Conservation (phyloP, 306 rosid genomes). For the Hylodesmum podocarpum region DNA sequence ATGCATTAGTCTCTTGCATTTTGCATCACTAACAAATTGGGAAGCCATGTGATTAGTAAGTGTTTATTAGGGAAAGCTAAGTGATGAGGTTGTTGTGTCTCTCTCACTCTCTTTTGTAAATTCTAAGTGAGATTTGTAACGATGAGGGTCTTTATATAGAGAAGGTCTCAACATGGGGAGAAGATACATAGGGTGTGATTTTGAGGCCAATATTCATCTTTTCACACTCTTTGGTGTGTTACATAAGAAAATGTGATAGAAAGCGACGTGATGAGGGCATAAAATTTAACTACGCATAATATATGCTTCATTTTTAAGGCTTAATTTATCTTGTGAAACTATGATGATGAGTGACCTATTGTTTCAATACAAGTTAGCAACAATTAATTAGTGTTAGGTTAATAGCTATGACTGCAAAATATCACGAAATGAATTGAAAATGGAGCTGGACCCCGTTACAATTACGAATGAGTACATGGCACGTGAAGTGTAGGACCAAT, state of each 20-base stretch:
- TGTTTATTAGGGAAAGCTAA: background rate
- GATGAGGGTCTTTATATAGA: conserved; percentile 34
- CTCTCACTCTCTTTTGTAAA: conserved; percentile 16
- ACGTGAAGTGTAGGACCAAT: conserved; percentile 48
- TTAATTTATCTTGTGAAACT: too few relatives aligned
- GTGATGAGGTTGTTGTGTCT: background rate
- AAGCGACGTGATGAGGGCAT: background rate
- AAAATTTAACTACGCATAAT: too few relatives aligned
- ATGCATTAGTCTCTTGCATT: conserved; percentile 15
- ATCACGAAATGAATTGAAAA: background rate
- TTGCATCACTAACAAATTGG: conserved; percentile 29
- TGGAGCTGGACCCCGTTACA: conserved; percentile 3
- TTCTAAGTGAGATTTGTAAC: conserved; percentile 17
- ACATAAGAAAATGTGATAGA: background rate
- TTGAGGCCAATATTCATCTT: background rate
- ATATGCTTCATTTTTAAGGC: background rate
- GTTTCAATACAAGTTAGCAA: background rate
- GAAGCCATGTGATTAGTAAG: conserved; percentile 32
- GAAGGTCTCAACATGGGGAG: background rate
- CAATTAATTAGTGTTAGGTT: background rate
- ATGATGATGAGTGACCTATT: background rate
- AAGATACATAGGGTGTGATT: background rate
- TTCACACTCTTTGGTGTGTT: background rate
- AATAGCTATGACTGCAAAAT: conserved; percentile 21
- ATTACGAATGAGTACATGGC: conserved; percentile 23